Base-by-base conservation (phyloP, 164 flowering plant species). In the Brasenia schreberi region DNA sequence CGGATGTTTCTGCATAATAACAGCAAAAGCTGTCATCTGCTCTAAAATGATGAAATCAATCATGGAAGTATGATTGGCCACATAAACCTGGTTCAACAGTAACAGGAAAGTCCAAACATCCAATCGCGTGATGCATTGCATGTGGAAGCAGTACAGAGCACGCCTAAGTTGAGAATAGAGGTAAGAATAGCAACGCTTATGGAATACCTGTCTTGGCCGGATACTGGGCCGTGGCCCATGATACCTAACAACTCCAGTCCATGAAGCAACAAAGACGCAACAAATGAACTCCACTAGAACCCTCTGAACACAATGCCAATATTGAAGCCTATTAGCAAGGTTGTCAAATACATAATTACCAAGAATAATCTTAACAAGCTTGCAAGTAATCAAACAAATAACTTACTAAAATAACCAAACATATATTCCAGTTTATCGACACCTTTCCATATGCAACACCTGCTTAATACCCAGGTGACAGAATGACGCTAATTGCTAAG, bases 1-100 rank as follows among this genome's bases (percentile, higher is more conserved):
- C 72, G 96, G 90, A 81, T 95, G 99, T 77, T 95, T 95, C 75
- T 95, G 99, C 99, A 95, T 95, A 43, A 95, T 95, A 12, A 92
- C 99, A 75, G 97, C 96, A 83, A 95, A 95, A 69, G 99, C 87
- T 66, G 96, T 95, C 94, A 95, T 90, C 78, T 95, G 99, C 71
- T 95, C 99, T 69, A 95, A 80, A 71, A 95, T 70, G 63, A 95
- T 84, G 77, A 95, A 95, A 77, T 95, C 99, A 69, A 95, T 95
- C 97, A 92, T 95, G 64, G 97, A 95, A 43, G 99, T 95, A 73
- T 95, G 99, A 71, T 95, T 95, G 70, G 99, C 94, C 69, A 92
- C 97, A 77, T 81, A 95, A 53, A 95, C 99, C 99, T 95, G 87
- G 64, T 69, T 67, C 74, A 71, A 44, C 60, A 63, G 70, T 49